Evolutionary conservation across 2,329 filamentous ascomycete species (phyloP).

Genomic region (Colletotrichum australisinense): DNA sequence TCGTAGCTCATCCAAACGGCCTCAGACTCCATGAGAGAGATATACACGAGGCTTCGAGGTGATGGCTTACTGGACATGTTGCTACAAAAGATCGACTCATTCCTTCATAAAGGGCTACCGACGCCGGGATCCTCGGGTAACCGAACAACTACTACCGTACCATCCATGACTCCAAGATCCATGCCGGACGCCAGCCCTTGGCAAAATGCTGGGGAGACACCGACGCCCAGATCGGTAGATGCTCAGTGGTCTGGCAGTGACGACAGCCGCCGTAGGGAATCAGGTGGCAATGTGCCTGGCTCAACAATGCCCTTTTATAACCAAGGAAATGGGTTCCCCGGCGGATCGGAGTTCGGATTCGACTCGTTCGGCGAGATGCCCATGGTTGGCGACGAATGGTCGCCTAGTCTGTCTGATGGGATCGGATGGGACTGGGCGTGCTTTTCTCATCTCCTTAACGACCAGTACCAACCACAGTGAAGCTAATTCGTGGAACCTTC

Average conservation of each 20-base stretch:
- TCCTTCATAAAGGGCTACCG: not conserved
- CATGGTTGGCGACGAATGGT: slow-evolving; percentile 15
- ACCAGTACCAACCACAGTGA: not conserved
- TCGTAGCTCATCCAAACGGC: slow-evolving; percentile 9
- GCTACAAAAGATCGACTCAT: slow-evolving; percentile 16
- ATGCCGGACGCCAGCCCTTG: not conserved
- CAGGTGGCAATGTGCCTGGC: not conserved
- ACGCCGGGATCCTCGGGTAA: not conserved
- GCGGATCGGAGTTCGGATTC: not conserved
- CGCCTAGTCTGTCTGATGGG: slow-evolving; percentile 18
- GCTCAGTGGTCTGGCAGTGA: not conserved
- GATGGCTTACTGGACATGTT: slow-evolving; percentile 2
- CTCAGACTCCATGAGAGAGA: slow-evolving; percentile 15
- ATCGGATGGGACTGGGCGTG: slow-evolving; percentile 29
- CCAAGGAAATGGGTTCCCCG: not conserved
- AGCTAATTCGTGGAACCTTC: not conserved
- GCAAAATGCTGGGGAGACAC: not conserved
- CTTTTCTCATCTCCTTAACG: slow-evolving; percentile 15
- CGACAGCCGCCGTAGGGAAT: not conserved
- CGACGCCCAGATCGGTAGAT: not conserved
- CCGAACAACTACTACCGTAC: not conserved
- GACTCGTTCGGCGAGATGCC: slow-evolving; percentile 2
- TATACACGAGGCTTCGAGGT: not conserved
- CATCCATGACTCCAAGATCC: not conserved
- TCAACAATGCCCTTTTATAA: not conserved